These are phyloP conservation scores for Novymonas esmeraldas DNA, from an alignment of 208 protist species.

Conservation along the genomic window DNA sequence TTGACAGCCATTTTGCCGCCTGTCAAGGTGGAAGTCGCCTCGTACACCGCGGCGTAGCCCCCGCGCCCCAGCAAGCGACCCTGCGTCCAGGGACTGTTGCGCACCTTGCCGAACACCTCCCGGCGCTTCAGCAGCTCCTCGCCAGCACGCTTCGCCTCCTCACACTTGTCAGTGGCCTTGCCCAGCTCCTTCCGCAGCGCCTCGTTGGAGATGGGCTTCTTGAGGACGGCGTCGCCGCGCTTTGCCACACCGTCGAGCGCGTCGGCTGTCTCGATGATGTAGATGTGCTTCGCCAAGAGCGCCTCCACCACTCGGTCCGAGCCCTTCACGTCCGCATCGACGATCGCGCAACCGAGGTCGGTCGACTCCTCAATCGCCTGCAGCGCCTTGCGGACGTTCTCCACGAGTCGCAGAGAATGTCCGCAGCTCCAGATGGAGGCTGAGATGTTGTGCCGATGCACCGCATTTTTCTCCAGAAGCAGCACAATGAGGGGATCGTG, in stretches of 20 bases:
- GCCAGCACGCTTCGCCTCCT: slow-evolving; percentile 52
- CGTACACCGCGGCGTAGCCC: slow-evolving; percentile 73
- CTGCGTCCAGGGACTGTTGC: slow-evolving; percentile 67
- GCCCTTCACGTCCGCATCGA: slow-evolving; percentile 50
- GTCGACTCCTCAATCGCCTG: slow-evolving; percentile 61
- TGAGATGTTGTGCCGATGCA: slow-evolving; percentile 73
- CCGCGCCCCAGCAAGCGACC: slow-evolving; percentile 67
- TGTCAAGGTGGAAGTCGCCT: slow-evolving; percentile 68
- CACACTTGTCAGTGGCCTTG: slow-evolving; percentile 35
- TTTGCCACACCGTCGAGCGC: slow-evolving; percentile 33
- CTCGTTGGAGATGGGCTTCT: slow-evolving; percentile 48
- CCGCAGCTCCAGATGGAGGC: slow-evolving; percentile 53
- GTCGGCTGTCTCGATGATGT: slow-evolving; percentile 64
- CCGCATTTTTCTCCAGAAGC: slow-evolving; percentile 68
- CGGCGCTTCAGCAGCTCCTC: slow-evolving; percentile 55
- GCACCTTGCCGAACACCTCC: slow-evolving; percentile 58
- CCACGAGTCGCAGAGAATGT: slow-evolving; percentile 61
- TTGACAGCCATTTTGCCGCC: slow-evolving; percentile 89
- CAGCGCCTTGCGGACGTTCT: slow-evolving; percentile 59
- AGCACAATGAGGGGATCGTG: slow-evolving; percentile 62
- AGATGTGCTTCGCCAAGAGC: slow-evolving; percentile 52
- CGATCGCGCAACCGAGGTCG: slow-evolving; percentile 67
- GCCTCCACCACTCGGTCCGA: slow-evolving; percentile 52
- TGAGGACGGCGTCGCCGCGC: slow-evolving; percentile 45
- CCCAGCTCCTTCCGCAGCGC: slow-evolving; percentile 44